Evolutionary conservation across 2,329 filamentous ascomycete genomes (phyloP), one percentile per base, ranked within the genome.

Genomic region (Malbranchea cinnamomea): DNA sequence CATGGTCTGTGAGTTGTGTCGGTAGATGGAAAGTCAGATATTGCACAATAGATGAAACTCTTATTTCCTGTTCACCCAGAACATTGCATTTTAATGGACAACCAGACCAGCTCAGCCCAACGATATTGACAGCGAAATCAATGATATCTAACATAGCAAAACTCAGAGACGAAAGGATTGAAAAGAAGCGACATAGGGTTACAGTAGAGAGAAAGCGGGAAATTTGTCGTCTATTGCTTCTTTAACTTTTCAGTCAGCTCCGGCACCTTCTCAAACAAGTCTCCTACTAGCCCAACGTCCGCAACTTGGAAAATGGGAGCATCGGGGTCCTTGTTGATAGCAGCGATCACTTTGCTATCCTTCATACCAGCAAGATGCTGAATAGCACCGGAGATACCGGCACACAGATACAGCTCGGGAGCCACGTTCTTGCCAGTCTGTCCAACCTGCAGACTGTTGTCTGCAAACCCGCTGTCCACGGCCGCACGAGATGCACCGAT

Each of bases 351-450:
- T 65, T 98, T 98, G 65, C 84, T 94, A 53, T 98, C 89, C 70
- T 98, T 98, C 89, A 98, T 98, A 52, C 89, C 89, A 18, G 89
- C 89, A 59, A 98, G 59, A 65, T 98, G 89, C 62, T 98, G 89
- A 45, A 98, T 98, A 13, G 89, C 89, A 31, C 89, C 89, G 6
- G 83, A 93, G 45, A 98, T 95, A 49, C 89, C 89, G 8, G 87
- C 85, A 31, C 84, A 91, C 43, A 98, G 68, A 54, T 98, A 98
- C 37, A 98, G 64, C 57, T 98, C 78, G 36, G 89, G 89, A 26
- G 89, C 89, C 32, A 98, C 87, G 38, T 95, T 92, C 71, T 98
- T 98, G 48, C 89, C 89, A 9, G 89, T 98, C 67, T 98, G 89
- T 26, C 89, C 89, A 41, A 98, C 87, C 61, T 98, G 89, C 44